Conservation (phyloP, 495 filamentous ascomycete species). For the Tricharina praecox region DNA sequence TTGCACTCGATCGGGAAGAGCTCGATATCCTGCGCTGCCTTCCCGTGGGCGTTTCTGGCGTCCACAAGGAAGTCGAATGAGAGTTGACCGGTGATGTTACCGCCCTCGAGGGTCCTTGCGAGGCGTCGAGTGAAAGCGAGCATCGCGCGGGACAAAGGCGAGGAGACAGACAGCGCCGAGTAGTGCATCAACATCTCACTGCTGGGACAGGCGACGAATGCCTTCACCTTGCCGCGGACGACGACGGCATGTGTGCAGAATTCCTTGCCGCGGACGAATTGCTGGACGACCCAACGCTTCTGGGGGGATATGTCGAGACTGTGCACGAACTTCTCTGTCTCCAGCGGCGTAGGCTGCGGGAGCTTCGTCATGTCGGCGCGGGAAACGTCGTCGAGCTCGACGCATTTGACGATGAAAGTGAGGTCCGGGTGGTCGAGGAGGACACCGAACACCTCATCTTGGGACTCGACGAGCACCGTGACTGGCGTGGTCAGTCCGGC, state of each 20-base stretch:
- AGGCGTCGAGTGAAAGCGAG: conserved; percentile 43
- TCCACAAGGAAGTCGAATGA: conserved; percentile 47
- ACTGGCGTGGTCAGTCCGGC: conserved; percentile 43
- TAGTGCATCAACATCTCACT: conserved; percentile 46
- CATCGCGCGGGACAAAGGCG: conserved; percentile 40
- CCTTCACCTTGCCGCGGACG: conserved; percentile 40
- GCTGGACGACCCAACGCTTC: conserved; percentile 50
- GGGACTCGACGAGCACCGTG: conserved; percentile 39
- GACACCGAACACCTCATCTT: conserved; percentile 37
- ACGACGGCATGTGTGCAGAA: conserved; percentile 55
- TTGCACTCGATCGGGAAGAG: conserved; percentile 48
- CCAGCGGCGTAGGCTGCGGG: conserved; percentile 36
- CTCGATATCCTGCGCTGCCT: conserved; percentile 19
- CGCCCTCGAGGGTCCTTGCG: conserved; percentile 31
- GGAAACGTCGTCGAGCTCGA: conserved; percentile 34
- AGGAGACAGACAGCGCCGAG: conserved; percentile 36
- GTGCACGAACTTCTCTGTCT: conserved; percentile 39
- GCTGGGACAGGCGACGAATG: conserved; percentile 46
- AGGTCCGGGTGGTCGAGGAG: conserved; percentile 26
- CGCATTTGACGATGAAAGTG: conserved; percentile 44
- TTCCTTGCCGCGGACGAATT: conserved; percentile 45
- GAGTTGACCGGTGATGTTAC: conserved; percentile 49
- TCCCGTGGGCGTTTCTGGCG: no score
- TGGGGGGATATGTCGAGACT: conserved; percentile 37
- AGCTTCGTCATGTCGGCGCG: conserved; percentile 21